Conservation (phyloP, 306 rosid genomes). For the Dalbergia cultrata region DNA sequence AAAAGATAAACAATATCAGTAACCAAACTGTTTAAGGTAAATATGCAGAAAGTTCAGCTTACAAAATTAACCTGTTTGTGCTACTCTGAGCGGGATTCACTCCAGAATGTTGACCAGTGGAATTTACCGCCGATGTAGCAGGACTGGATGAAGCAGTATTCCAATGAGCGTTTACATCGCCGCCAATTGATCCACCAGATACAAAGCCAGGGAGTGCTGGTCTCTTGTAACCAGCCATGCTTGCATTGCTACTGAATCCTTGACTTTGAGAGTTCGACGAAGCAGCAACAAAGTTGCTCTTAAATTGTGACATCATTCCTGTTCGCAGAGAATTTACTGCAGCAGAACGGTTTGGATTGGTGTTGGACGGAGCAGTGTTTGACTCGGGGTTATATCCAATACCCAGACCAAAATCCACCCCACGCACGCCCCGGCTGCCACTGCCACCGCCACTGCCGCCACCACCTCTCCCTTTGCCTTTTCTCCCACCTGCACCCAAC, state of each 20-base stretch:
- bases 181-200: constrained; percentile 93
- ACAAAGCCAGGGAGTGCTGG: constrained; percentile 87
- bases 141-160: constrained; percentile 52
- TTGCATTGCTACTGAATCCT: constrained; percentile 55
- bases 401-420: constrained; percentile 96
- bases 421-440: constrained; percentile 88
- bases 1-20: constrained; percentile 52
- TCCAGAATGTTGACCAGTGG: constrained; percentile 56
- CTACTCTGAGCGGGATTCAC: constrained; percentile 59
- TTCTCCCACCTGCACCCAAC: constrained; percentile 82
- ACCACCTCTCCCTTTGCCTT: constrained; percentile 81
- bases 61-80: constrained; percentile 66
- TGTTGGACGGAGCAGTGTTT: constrained; percentile 56
- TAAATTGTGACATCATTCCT: constrained; percentile 92
- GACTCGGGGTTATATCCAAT: constrained; percentile 86
- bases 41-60: constrained; percentile 6
- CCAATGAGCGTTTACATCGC: constrained; percentile 55
- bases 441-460: constrained; percentile 53
- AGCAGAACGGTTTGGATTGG: constrained; percentile 73
- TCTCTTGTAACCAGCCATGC: constrained; percentile 61
- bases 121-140: constrained; percentile 54
- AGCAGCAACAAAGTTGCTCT: constrained; percentile 84
- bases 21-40: constrained; percentile 10
- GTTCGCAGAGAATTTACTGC: constrained; percentile 83
- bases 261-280: constrained; percentile 69